Evolutionary conservation across 176 grass and related monocot genomes (phyloP).

Genomic region (Oryza nivara): DNA sequence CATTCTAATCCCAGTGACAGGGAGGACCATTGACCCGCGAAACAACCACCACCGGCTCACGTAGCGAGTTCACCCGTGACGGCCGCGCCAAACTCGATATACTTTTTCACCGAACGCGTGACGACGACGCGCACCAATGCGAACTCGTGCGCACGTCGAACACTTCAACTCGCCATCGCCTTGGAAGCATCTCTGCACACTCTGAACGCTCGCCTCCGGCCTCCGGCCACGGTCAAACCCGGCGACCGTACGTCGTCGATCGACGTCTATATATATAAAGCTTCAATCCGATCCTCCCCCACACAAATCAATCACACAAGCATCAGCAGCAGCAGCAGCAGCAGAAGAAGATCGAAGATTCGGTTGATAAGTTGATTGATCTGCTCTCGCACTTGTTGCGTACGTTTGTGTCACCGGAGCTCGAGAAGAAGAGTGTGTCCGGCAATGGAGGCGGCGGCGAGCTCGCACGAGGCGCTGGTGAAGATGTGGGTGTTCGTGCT

Average conservation of each 20-base stretch:
- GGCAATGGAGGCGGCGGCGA: slow-evolving; percentile 11
- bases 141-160: not conserved
- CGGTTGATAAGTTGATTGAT: no score
- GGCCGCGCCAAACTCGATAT: not conserved
- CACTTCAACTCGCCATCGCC: not conserved
- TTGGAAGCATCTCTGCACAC: no score
- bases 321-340: not conserved
- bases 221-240: slow-evolving; percentile 23
- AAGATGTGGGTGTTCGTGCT: slow-evolving; percentile 68
- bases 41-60: slow-evolving; percentile 1
- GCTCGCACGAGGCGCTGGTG: slow-evolving; percentile 43
- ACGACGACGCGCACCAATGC: not conserved
- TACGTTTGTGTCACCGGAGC: not conserved
- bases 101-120: not conserved
- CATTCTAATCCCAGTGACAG: not conserved
- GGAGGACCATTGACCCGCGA: slow-evolving; percentile 7
- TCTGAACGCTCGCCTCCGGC: not conserved
- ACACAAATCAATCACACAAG: not conserved
- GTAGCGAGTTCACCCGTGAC: not conserved
- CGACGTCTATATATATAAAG: slow-evolving; percentile 33
- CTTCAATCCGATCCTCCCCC: not conserved
- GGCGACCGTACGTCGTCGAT: not conserved
- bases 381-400: no score
- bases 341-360: no score
- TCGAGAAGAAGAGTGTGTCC: not conserved